Evolutionary conservation across 2,329 filamentous ascomycete genomes (phyloP).

Genomic region (Ophiostoma piceae): DNA sequence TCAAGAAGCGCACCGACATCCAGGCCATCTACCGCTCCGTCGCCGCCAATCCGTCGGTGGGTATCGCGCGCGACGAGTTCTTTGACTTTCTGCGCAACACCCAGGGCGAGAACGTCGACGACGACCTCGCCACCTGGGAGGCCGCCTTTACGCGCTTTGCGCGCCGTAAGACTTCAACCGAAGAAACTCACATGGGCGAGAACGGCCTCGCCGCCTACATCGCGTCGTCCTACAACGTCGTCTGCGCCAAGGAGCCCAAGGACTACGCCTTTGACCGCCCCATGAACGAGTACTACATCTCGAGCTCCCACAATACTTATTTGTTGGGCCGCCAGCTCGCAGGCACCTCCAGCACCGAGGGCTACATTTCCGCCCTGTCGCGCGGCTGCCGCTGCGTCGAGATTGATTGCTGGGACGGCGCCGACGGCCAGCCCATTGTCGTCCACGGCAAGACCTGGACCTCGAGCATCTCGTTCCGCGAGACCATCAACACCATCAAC

Average conservation of each 20-base stretch:
- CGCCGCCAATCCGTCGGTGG: conserved; percentile 53
- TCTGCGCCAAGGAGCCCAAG: conserved; percentile 57
- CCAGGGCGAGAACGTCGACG: conserved; percentile 71
- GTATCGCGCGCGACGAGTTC: conserved; percentile 69
- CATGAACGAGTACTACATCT: conserved; percentile 95
- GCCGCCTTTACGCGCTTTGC: conserved; percentile 65
- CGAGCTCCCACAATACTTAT: conserved; percentile 98
- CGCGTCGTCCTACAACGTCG: conserved; percentile 66
- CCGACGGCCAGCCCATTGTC: conserved; percentile 79
- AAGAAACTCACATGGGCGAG: conserved; percentile 61
- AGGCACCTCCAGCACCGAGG: conserved; percentile 87
- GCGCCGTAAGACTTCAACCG: conserved; percentile 42
- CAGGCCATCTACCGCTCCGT: conserved; percentile 63
- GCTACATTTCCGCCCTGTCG: conserved; percentile 83
- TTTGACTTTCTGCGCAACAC: conserved; percentile 64
- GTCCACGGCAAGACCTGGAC: conserved; percentile 89
- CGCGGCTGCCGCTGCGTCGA: conserved; percentile 92
- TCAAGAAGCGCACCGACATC: conserved; percentile 82
- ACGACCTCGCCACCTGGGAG: conserved; percentile 62
- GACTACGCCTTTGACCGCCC: conserved; percentile 69
- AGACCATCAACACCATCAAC: conserved; percentile 88
- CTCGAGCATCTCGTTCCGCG: conserved; percentile 79
- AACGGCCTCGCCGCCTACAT: conserved; percentile 73
- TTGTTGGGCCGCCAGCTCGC: conserved; percentile 84
- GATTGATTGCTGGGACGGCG: conserved; percentile 96